Base-by-base conservation (phyloP, 306 rosid species). In the Trifolium pratense region DNA sequence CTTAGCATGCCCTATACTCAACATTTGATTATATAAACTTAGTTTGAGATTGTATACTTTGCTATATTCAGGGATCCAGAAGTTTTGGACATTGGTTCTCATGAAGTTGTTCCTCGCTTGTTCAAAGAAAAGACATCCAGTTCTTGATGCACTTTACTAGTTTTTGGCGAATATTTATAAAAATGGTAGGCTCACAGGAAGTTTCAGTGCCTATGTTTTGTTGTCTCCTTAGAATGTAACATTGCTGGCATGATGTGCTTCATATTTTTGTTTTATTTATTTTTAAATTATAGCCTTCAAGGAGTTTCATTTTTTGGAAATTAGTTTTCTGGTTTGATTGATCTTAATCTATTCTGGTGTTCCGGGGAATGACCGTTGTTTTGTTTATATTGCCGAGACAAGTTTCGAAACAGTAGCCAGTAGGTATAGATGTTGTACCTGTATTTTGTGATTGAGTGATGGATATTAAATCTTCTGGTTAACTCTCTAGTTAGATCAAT, bases 21-120 rank as follows among this genome's bases (percentile, higher is more conserved):
- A 23, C 46, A 65, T 78, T 13, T 60, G 20, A 61, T 58, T 62
- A 18, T 43, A 46, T 52, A 39, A 48, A 53, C 14, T 51, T 61
- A 42, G 71, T 60, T 48, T 7, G 26, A 25, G 65, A 53, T 49
- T 32, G 66, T 11, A 53, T 59, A 59, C 3, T 40, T 40, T 46
- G 73, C 37, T 64, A 51, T 59, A 49, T 76, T 53, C 82, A 94
- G 98, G 95, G 91, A 94, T 75, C 98, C 98, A 1, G 98, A 91
- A 75, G 83, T 66, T 62, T 72, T 94, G 76, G 98, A 94, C 81
- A 78, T 94, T 74, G 71, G 88, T 76, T 77, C 79, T 31, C 99
- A 94, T 67, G 99, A 94, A 83, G 66, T 94, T 80, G 81, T 91
- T 75, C 97, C 99, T 0, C 88, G 97, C 70, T 17, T 94, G 58